These are phyloP conservation scores for Tarenaya hassleriana DNA, from an alignment of 345 rosid genomes.

Conservation along the genomic window DNA sequence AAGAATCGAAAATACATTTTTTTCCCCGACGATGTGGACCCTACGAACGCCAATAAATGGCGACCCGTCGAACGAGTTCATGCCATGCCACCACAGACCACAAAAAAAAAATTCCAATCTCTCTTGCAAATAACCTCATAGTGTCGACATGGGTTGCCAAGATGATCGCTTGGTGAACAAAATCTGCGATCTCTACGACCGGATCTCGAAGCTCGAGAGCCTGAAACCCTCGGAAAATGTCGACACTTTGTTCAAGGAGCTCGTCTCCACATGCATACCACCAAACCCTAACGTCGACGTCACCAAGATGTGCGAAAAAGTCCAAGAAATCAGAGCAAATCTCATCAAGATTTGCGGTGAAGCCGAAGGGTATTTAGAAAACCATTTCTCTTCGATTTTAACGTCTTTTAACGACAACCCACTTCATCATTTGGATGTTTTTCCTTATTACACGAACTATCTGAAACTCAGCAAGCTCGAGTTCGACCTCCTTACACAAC, in stretches of 20 bases:
- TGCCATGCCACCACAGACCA: slow-evolving; percentile 8
- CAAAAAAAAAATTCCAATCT: not conserved
- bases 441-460: slow-evolving; percentile 81
- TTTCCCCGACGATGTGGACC: slow-evolving; percentile 17
- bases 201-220: slow-evolving; percentile 60
- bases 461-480: slow-evolving; percentile 77
- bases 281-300: slow-evolving; percentile 64
- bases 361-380: slow-evolving; percentile 66
- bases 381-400: slow-evolving; percentile 59
- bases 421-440: slow-evolving; percentile 50
- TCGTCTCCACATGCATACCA: slow-evolving; percentile 76
- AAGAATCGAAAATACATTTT: not conserved
- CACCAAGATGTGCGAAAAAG: slow-evolving; percentile 40
- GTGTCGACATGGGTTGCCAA: slow-evolving; percentile 85
- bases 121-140: slow-evolving; percentile 28
- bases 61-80: slow-evolving; percentile 22
- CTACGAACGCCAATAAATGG: slow-evolving; percentile 34
- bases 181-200: slow-evolving; percentile 46
- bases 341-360: slow-evolving; percentile 69
- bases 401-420: slow-evolving; percentile 64
- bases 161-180: slow-evolving; percentile 48
- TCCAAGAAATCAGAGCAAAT: slow-evolving; percentile 63
- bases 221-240: slow-evolving; percentile 79
- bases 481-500: slow-evolving; percentile 45
- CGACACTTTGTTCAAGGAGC: slow-evolving; percentile 73